Evolutionary conservation across 331 rosid species (phyloP), one percentile per base, ranked within the genome.

Genomic region (Telfairia occidentalis): DNA sequence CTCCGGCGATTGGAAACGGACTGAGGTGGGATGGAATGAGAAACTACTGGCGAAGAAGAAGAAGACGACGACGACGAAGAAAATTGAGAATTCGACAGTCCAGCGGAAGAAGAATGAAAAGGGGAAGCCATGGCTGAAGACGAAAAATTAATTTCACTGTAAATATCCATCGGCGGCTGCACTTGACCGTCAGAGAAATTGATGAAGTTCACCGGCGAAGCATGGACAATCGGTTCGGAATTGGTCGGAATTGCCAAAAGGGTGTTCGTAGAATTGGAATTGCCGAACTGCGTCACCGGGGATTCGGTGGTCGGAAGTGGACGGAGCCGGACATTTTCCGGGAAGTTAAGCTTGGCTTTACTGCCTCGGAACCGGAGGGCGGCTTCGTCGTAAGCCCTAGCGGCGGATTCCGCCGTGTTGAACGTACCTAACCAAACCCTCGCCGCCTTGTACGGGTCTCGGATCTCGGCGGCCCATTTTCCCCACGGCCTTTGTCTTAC

Each of bases 401-500:
- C 88, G n/a, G 88, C 88, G 53, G 80, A 77, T 49, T 82, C 85
- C 12, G 88, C 88, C 9, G 84, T 82, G 45, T 85, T 86, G 35
- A 85, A 85, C 3, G 88, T 85, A 49, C 88, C 88, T 50, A 85
- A 42, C 88, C 88, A 85, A 3, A 85, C 86, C 43, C 88, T 63
- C 16, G 88, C 59, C 13, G 88, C 88, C 76, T 79, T 82, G 63
- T 74, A 77, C 7, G 88, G 88, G 58, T 85, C 88, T 69, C 88
- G 75, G 3, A 85, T 85, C 60, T 85, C 88, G 4, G 88, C 88
- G 0, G 88, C 88, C 83, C 85, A 85, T 75, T 85, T 85, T 0
- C 88, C 88, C 88, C 88, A 85, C 49, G 88, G 86, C 73, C 88
- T 74, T 37, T 85, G 88, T 28, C 86, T 77, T 10, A 85, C 88